Evolutionary conservation across 805 yeast species (phyloP).

Genomic region (Ogataea corticis): DNA sequence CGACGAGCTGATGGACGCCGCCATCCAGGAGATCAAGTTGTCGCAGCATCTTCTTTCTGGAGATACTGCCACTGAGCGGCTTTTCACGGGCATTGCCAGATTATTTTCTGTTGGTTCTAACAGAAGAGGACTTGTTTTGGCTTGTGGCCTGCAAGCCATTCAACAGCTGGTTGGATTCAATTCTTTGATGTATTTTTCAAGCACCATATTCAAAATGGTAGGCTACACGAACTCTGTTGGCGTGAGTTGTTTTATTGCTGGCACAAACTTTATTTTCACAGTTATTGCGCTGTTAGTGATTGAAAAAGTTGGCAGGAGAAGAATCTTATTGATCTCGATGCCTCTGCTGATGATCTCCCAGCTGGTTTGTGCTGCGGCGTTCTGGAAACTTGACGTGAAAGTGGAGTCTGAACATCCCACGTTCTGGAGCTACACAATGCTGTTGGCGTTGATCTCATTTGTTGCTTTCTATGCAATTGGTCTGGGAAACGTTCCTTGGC

Average conservation of each 20-base stretch:
- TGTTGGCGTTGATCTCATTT: constrained; percentile 48
- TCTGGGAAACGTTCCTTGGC: constrained; percentile 60
- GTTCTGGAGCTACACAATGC: constrained; percentile 46
- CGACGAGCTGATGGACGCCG: constrained; percentile 40
- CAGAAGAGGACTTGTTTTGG: constrained; percentile 51
- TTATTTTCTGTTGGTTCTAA: constrained; percentile 46
- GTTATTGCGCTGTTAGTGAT: constrained; percentile 48
- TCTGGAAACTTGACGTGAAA: constrained; percentile 43
- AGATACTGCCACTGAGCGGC: constrained; percentile 19
- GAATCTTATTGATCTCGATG: constrained; percentile 45
- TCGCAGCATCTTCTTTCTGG: constrained; percentile 30
- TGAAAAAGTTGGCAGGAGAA: constrained; percentile 53
- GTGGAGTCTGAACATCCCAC: constrained; percentile 33
- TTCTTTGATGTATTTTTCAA: constrained; percentile 57
- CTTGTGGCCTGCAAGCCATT: constrained; percentile 57
- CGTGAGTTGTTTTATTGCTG: constrained; percentile 55
- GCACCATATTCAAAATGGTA: constrained; percentile 54
- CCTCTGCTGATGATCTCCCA: constrained; percentile 48
- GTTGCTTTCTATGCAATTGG: constrained; percentile 57
- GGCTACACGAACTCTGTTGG: constrained; percentile 55
- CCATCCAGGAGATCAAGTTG: constrained; percentile 42
- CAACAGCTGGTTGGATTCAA: constrained; percentile 61
- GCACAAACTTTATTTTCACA: constrained; percentile 55
- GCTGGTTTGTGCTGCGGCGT: constrained; percentile 52
- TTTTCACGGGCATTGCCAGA: constrained; percentile 41